Base-by-base conservation (phyloP, 139 green algal genomes). In the Chlamydomonas incerta region DNA sequence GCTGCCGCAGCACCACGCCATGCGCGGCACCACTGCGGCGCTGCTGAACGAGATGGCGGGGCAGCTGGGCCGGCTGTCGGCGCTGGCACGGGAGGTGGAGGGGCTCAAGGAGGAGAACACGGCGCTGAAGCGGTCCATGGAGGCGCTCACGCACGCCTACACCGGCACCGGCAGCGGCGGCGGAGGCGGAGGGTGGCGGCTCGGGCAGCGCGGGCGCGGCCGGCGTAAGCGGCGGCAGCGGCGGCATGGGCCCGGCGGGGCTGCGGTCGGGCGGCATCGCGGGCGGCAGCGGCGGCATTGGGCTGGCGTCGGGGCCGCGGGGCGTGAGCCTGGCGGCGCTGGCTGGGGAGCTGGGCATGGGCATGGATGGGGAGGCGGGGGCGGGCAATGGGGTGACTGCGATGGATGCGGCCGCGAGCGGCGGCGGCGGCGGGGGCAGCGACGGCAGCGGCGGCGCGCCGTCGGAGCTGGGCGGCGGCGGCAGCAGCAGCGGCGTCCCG, bases 41-140 rank as follows among this genome's bases (percentile, higher is more conserved):
- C 67, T 88, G 55, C 68, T 88, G 18, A 71, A 3, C 35, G 83
- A 88, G 55, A 84, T 88, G 74, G 83, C 74, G 0, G 83, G 83
- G 2, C 83, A 88, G 65, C 35, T 88, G 35, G 74, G 66, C 3
- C 74, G 74, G 9, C 74, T 88, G 8, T 68, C 26, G 3, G 46
- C 52, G 8, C 74, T 88, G 74, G 83, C 74, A 2, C 24, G n/a
- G 33, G 83, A 88, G 83, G 83, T 88, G 34, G 83, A 88, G 66
- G 83, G 83, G 0, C 55, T 88, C 4, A 88, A 88, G 66, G 74
- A 88, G 67, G 83, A 88, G 57, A 88, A 88, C 65, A 71, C 57
- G 11, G 63, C 62, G 13, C 72, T 88, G 0, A 85, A 85, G 47
- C 47, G 80, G 14, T 70, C 66, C 23, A 85, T 85, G 80, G 29